Percentiles rank a stretch among this genome's conserved stretches.
These are phyloP conservation scores for Exserohilum rostratum DNA, from an alignment of 2,329 filamentous ascomycete species.

Conservation along the genomic window DNA sequence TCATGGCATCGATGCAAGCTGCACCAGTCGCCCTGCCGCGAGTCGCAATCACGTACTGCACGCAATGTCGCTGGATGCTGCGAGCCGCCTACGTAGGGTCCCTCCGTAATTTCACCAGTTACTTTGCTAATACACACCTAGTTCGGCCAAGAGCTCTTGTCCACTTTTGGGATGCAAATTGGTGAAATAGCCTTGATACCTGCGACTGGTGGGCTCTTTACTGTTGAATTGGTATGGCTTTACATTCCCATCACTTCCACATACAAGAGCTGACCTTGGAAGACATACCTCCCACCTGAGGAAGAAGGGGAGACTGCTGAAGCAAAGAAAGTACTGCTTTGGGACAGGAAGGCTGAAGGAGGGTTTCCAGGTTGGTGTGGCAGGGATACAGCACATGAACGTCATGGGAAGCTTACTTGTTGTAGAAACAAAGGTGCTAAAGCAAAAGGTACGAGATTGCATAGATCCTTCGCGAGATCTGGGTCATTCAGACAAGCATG, in stretches of 20 bases:
- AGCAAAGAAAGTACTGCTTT: slow-evolving; percentile 66
- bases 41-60: slow-evolving; percentile 89
- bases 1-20: slow-evolving; percentile 33
- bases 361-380: slow-evolving; percentile 75
- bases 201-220: slow-evolving; percentile 81
- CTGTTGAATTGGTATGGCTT: slow-evolving; percentile 65
- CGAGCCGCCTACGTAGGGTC: slow-evolving; percentile 79
- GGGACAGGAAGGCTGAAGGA: slow-evolving; percentile 85
- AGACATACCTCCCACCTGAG: slow-evolving; percentile 35
- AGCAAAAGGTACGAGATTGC: slow-evolving; percentile 80
- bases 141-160: slow-evolving; percentile 94
- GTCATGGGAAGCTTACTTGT: neutral
- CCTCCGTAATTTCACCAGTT: neutral
- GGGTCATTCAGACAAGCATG: slow-evolving; percentile 67
- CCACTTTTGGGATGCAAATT: slow-evolving; percentile 82
- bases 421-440: slow-evolving; percentile 83
- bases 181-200: slow-evolving; percentile 90
- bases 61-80: slow-evolving; percentile 91
- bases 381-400: no score
- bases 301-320: slow-evolving; percentile 20
- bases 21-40: slow-evolving; percentile 63
- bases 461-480: slow-evolving; percentile 79
- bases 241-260: neutral
- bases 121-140: slow-evolving; percentile 45
- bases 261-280: neutral